Percentiles rank a stretch among this genome's conserved stretches.
These are phyloP conservation scores for Ensete glaucum DNA, from an alignment of 176 grass and related monocot genomes.

Conservation along the genomic window DNA sequence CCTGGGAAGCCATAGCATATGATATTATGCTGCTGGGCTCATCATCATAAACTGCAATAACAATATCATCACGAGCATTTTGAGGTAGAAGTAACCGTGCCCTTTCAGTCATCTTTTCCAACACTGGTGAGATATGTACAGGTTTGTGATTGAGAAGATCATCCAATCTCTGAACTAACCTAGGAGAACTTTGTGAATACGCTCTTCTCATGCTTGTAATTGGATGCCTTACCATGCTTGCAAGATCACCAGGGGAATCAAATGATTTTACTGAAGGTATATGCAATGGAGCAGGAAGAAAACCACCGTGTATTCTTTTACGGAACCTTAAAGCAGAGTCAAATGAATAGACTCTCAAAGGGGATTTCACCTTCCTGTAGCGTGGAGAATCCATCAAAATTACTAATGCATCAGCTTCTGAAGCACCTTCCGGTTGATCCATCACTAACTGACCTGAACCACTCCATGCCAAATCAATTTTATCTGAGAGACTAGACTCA, in stretches of 20 bases:
- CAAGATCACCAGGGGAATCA: constrained; percentile 48
- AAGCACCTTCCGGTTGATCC: constrained; percentile 28
- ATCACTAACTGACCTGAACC: constrained; percentile 45
- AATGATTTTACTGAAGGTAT: constrained; percentile 31
- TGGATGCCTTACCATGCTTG: constrained; percentile 32
- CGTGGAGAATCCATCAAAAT: constrained; percentile 35
- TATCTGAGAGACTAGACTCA: constrained; percentile 72
- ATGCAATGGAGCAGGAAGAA: constrained; percentile 40
- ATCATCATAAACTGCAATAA: constrained; percentile 79
- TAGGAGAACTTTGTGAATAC: constrained; percentile 67
- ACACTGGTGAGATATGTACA: constrained; percentile 40
- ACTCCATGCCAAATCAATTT: constrained; percentile 87
- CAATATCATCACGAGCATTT: constrained; percentile 36
- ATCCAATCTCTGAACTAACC: constrained; percentile 50
- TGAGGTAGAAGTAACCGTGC: constrained; percentile 64
- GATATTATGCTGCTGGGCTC: constrained; percentile 81
- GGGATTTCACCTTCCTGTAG: constrained; percentile 40
- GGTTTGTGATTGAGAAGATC: constrained; percentile 37
- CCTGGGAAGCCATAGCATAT: constrained; percentile 62
- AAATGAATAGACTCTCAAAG: constrained; percentile 78
- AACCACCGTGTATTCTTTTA: constrained; percentile 37
- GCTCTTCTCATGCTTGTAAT: constrained; percentile 57
- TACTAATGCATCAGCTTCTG: constrained; percentile 29
- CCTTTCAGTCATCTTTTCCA: constrained; percentile 46
- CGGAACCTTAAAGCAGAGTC: constrained; percentile 48